phyloP scores from a whole-genome alignment of 768 basidiomycete species.

The Scleroderma citrinum region DNA sequence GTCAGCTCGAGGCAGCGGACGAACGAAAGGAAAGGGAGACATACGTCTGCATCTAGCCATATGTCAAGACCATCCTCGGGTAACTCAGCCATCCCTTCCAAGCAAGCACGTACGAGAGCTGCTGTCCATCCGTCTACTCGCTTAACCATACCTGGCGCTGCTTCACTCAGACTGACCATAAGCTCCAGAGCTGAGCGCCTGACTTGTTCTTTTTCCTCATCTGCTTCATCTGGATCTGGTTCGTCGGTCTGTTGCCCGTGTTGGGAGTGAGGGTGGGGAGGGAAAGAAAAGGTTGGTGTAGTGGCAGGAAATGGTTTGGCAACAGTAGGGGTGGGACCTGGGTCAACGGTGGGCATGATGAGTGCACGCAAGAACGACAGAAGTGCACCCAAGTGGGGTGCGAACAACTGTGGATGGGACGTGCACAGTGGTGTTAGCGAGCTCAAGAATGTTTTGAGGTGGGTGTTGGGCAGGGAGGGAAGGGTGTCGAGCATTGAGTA shows the following conservation, averaged over 20 bases:
- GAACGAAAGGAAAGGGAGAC: no score
- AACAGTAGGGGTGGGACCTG: conserved; percentile 48
- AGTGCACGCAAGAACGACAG: conserved; percentile 66
- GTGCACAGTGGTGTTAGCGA: conserved; percentile 67
- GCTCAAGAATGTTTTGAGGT: conserved; percentile 60
- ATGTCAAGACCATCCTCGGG: conserved; percentile 51
- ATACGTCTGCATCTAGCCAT: conserved; percentile 74
- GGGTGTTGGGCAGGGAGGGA: conserved; percentile 45
- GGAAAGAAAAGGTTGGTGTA: conserved; percentile 35
- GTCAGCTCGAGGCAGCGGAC: background rate
- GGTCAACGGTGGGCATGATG: conserved; percentile 57
- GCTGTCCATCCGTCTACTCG: conserved; percentile 66
- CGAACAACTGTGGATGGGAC: conserved; percentile 66
- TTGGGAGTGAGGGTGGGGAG: conserved; percentile 24
- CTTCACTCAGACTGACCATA: conserved; percentile 76
- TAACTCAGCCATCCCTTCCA: conserved; percentile 80
- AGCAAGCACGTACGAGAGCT: conserved; percentile 64
- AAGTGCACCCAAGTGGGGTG: conserved; percentile 61
- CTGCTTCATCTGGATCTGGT: conserved; percentile 35
- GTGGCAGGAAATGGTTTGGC: conserved; percentile 38
- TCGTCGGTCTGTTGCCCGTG: conserved; percentile 11
- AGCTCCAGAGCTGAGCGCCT: conserved; percentile 75
- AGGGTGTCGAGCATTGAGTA: conserved; percentile 73
- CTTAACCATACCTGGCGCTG: conserved; percentile 62
- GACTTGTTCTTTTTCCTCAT: conserved; percentile 65